Conservation (phyloP, 352 stramenopile species). For the Phytophthora megakarya region DNA sequence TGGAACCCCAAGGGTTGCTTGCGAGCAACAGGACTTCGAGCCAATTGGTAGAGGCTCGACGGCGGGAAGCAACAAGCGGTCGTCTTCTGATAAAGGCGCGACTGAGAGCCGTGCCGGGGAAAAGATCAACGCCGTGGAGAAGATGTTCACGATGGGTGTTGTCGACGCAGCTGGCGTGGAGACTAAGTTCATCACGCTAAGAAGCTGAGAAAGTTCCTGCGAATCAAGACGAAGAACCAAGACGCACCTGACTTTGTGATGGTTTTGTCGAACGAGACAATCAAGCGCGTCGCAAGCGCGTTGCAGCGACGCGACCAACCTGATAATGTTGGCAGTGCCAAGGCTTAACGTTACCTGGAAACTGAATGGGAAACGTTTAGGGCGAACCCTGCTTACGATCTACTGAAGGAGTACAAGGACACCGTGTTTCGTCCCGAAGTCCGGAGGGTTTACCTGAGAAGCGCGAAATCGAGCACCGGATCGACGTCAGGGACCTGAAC, state of each 20-base stretch:
- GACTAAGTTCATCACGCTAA: conserved; percentile 10
- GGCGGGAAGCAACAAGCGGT: too few species aligned
- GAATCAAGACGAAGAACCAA: conserved; percentile 10
- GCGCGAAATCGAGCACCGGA: too few species aligned
- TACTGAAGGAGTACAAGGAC: too few species aligned
- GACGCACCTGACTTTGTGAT: conserved; percentile 7
- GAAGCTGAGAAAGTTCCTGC: conserved; percentile 21
- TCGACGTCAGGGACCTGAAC: too few species aligned
- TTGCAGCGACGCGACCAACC: conserved; percentile 5
- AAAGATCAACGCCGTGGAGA: not conserved
- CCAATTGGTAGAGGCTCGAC: too few species aligned
- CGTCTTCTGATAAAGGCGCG: too few species aligned
- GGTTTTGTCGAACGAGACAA: conserved; percentile 4
- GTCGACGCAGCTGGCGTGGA: not conserved
- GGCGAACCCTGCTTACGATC: too few species aligned
- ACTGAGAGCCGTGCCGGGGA: too few species aligned
- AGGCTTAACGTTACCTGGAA: conserved; percentile 13
- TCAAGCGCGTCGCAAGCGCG: conserved; percentile 10
- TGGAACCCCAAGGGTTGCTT: not conserved
- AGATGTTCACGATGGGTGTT: not conserved
- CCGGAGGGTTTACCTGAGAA: too few species aligned
- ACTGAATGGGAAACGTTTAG: conserved; percentile 7
- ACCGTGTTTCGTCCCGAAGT: too few species aligned
- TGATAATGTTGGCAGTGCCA: conserved; percentile 10
- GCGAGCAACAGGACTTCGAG: not conserved